Evolutionary conservation across 2,329 filamentous ascomycete species (phyloP).

Genomic region (Sporothrix sp.): DNA sequence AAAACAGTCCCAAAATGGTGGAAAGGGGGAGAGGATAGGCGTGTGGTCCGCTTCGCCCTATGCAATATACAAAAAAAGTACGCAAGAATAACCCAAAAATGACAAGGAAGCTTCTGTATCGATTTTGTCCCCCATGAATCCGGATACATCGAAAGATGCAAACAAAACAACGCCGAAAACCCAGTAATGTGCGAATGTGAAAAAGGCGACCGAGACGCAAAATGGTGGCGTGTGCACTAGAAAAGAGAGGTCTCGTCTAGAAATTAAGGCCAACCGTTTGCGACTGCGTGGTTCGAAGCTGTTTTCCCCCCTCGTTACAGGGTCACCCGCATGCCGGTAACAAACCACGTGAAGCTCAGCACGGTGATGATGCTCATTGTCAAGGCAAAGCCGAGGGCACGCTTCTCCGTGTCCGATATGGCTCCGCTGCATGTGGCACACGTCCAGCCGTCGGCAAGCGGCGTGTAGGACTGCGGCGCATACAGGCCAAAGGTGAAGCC

Average conservation of each 20-base stretch:
- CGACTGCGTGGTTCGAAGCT: too few relatives aligned
- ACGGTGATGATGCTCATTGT: conserved; percentile 48
- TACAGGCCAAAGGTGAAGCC: conserved; percentile 51
- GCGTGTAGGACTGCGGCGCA: conserved; percentile 39
- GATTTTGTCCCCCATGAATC: conserved; percentile 8
- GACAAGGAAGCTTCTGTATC: conserved; percentile 1
- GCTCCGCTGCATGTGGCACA: conserved; percentile 51
- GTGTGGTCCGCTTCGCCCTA: not conserved
- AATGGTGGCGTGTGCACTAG: not conserved
- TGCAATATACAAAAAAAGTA: conserved; percentile 4
- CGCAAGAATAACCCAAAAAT: too few relatives aligned
- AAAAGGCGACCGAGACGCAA: not conserved
- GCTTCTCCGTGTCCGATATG: conserved; percentile 35
- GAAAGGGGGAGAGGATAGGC: not conserved
- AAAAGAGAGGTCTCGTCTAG: not conserved
- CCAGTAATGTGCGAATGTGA: not conserved
- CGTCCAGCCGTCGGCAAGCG: conserved; percentile 39
- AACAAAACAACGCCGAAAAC: conserved; percentile 6
- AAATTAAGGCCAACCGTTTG: too few relatives aligned
- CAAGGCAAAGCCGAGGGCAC: conserved; percentile 40
- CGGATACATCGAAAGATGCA: conserved; percentile 9
- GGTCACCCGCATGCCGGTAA: conserved; percentile 35
- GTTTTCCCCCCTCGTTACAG: too few relatives aligned
- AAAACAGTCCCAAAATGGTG: not conserved
- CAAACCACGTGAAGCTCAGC: conserved; percentile 55